Percentiles rank a stretch among this genome's conserved stretches.
These are phyloP conservation scores for Suillus hirtellus DNA, from an alignment of 768 basidiomycete species.

Conservation along the genomic window DNA sequence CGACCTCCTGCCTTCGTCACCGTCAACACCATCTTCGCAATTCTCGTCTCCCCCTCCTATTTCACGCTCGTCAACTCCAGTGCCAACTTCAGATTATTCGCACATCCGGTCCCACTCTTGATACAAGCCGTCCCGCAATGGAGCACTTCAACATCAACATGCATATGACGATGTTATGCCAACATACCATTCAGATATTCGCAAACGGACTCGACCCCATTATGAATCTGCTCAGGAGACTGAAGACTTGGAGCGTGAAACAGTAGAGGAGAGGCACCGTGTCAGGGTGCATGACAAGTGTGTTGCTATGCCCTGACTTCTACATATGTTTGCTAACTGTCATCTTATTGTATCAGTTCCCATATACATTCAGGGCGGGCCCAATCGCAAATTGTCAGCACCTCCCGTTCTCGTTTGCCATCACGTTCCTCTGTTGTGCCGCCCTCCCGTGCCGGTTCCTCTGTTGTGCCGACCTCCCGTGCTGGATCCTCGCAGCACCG, in stretches of 20 bases:
- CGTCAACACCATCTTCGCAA: not conserved
- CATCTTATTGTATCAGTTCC: not conserved
- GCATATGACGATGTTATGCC: not conserved
- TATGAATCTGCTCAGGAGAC: constrained; percentile 1
- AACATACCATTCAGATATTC: not conserved
- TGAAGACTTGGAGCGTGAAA: not conserved
- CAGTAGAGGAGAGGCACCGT: not conserved
- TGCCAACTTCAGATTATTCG: not conserved
- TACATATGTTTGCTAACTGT: not conserved
- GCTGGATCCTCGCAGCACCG: not conserved
- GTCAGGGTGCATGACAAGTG: not conserved
- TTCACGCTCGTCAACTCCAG: not conserved
- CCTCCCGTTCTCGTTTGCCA: not conserved
- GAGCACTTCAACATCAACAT: not conserved
- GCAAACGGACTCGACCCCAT: not conserved
- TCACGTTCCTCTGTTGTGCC: not conserved
- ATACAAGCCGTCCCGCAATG: not conserved
- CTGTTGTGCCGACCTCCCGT: not conserved
- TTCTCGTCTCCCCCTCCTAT: not conserved
- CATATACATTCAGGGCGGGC: not conserved
- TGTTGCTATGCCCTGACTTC: not conserved
- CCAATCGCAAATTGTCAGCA: not conserved
- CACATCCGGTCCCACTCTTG: not conserved
- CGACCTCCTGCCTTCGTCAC: not conserved
- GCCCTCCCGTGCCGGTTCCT: not conserved